These are phyloP conservation scores for Haplosporangium sp. DNA, from an alignment of 371 early-diverging fungal species.

Conservation along the genomic window DNA sequence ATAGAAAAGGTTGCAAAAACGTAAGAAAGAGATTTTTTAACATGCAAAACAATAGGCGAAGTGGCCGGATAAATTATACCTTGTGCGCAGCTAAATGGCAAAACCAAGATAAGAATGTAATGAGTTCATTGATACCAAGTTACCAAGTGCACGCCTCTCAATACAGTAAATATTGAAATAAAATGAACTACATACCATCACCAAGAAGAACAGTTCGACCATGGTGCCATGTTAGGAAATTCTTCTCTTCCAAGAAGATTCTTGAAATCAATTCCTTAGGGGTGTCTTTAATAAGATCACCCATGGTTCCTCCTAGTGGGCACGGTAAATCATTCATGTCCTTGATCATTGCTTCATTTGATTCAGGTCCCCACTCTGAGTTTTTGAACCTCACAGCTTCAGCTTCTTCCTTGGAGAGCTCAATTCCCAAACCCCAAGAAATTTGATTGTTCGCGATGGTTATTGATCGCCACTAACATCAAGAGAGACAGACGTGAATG, in stretches of 20 bases:
- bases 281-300: constrained; percentile 22
- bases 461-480: constrained; percentile 14
- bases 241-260: constrained; percentile 25
- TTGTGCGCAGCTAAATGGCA: constrained; percentile 18
- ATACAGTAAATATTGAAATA: neutral
- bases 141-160: neutral
- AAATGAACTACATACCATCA: constrained; percentile 16
- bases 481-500: neutral
- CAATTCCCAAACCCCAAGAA: constrained; percentile 12
- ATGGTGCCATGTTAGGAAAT: constrained; percentile 5
- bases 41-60: neutral
- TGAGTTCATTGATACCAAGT: neutral
- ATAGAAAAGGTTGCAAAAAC: neutral
- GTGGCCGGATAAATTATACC: neutral
- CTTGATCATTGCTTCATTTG: constrained; percentile 15
- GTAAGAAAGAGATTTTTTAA: neutral
- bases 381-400: constrained; percentile 4
- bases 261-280: constrained; percentile 17
- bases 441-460: constrained; percentile 17
- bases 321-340: constrained; percentile 5
- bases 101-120: neutral
- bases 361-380: constrained; percentile 22
- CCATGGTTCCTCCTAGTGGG: constrained; percentile 18
- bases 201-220: constrained; percentile 21
- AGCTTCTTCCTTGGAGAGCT: neutral